Conservation (phyloP, 2,329 filamentous ascomycete species). For the Tolypocladium sp. region DNA sequence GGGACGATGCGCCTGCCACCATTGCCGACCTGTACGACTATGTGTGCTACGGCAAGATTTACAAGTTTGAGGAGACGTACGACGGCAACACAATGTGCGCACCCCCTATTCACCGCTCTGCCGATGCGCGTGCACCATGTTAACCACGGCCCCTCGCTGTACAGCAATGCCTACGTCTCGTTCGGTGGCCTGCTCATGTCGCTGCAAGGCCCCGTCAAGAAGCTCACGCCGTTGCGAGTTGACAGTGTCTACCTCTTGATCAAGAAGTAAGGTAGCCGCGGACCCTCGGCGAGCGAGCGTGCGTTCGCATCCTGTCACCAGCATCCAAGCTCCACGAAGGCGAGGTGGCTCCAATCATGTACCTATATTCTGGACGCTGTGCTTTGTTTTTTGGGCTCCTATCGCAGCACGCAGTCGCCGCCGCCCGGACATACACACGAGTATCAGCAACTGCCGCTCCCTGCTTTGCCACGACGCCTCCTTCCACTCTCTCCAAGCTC, state of each 20-base stretch:
- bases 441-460: not conserved
- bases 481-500: not conserved
- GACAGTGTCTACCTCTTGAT: conserved; percentile 89
- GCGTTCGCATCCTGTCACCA: not conserved
- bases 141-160: not conserved
- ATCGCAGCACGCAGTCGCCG: not conserved
- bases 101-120: not conserved
- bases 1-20: conserved; percentile 44
- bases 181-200: conserved; percentile 89
- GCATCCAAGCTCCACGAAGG: not conserved
- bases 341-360: not conserved
- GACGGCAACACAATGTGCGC: conserved; percentile 74
- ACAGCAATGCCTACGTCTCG: conserved; percentile 84
- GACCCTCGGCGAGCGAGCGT: not conserved
- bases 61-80: conserved; percentile 73
- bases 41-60: conserved; percentile 81
- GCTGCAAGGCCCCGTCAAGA: conserved; percentile 90
- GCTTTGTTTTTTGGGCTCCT: not conserved
- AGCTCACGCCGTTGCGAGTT: conserved; percentile 82
- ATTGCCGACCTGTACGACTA: conserved; percentile 79
- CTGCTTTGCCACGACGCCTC: not conserved
- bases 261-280: conserved; percentile 54
- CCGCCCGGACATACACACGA: not conserved
- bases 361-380: not conserved
- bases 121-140: not conserved